These are phyloP conservation scores for Gliomastix tumulicola DNA, from an alignment of 2,329 filamentous ascomycete species.

Conservation along the genomic window DNA sequence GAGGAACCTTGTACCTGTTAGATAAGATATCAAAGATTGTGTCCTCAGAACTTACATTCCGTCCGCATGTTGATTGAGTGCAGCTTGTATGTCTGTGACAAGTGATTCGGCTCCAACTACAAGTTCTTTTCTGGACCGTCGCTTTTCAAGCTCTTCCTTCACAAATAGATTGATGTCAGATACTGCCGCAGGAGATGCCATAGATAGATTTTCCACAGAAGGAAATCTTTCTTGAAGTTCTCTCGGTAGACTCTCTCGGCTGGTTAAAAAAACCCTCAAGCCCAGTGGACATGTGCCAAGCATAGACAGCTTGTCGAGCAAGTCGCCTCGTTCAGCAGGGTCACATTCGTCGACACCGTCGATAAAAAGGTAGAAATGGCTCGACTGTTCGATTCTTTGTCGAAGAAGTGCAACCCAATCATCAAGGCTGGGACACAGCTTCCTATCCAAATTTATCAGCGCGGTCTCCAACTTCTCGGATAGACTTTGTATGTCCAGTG, in stretches of 20 bases:
- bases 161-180: slow-evolving; percentile 7
- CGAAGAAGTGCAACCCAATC: not conserved
- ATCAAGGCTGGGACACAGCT: not conserved
- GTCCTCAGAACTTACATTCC: too few relatives aligned
- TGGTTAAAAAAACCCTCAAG: slow-evolving; percentile 18
- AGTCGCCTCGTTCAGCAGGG: too few relatives aligned
- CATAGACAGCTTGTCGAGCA: too few relatives aligned
- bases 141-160: too few relatives aligned
- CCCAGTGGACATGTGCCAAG: too few relatives aligned
- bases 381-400: not conserved
- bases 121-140: too few relatives aligned
- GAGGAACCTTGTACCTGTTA: slow-evolving; percentile 32
- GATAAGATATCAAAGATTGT: too few relatives aligned
- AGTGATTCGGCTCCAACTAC: too few relatives aligned
- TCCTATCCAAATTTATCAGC: not conserved
- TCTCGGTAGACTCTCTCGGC: slow-evolving; percentile 13
- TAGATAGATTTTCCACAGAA: not conserved
- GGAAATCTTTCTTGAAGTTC: slow-evolving; percentile 7
- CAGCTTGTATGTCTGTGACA: too few relatives aligned
- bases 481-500: too few relatives aligned
- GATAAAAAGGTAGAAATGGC: slow-evolving; percentile 16
- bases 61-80: too few relatives aligned
- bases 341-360: slow-evolving; percentile 25
- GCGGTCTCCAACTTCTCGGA: not conserved
- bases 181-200: not conserved